phyloP scores from a whole-genome alignment of 169 alveolate genomes.

The Plasmodium cynomolgi region DNA sequence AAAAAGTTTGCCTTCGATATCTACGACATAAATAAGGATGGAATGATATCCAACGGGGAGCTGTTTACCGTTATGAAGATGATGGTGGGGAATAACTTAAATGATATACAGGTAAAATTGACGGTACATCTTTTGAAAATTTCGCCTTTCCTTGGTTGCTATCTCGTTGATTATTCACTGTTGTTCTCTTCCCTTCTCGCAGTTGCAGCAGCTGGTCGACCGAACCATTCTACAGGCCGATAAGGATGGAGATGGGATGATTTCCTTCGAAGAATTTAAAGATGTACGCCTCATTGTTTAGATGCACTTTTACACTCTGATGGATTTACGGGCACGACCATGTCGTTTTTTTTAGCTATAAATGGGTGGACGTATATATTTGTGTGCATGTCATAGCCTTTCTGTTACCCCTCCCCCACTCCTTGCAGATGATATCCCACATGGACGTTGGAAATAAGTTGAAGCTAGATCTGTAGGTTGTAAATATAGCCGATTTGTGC shows the following conservation, averaged over 20 bases:
- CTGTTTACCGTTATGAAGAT: constrained; percentile 95
- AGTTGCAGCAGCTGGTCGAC: constrained; percentile 97
- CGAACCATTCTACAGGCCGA: constrained; percentile 97
- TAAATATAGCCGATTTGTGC: background rate
- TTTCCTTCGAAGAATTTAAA: constrained; percentile 95
- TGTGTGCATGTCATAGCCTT: constrained; percentile 2
- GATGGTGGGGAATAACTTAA: constrained; percentile 98
- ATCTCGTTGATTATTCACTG: background rate
- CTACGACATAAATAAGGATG: constrained; percentile 97
- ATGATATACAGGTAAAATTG: constrained; percentile 90
- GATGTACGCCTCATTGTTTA: background rate
- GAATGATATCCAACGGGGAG: constrained; percentile 98
- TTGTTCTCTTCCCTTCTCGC: background rate
- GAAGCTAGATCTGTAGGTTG: constrained; percentile 75
- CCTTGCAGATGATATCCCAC: constrained; percentile 83
- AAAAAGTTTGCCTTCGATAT: constrained; percentile 96
- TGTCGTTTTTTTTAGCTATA: background rate
- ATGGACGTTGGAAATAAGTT: constrained; percentile 83
- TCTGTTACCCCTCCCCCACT: background rate
- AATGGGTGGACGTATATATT: background rate
- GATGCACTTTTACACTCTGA: background rate
- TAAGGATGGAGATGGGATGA: constrained; percentile 97
- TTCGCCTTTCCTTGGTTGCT: background rate
- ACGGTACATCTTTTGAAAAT: background rate
- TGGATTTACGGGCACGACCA: background rate